Percentiles rank a stretch among this genome's conserved stretches.
Evolutionary conservation across 1,139 yeast species (phyloP).

Genomic region (Saccharomyces hybrid): DNA sequence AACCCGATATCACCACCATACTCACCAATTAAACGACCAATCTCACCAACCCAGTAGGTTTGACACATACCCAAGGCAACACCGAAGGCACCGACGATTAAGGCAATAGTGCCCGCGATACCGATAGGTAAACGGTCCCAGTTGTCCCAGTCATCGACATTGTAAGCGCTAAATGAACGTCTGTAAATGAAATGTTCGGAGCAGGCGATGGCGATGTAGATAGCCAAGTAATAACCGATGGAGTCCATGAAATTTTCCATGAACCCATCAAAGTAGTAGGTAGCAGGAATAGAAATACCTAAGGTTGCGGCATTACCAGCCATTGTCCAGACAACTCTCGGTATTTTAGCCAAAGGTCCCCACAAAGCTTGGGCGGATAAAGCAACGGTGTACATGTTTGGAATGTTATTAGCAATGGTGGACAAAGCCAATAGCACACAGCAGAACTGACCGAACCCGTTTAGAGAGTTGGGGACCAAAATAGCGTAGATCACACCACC

Average conservation of each 20-base stretch:
- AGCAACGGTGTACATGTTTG: conserved; percentile 88
- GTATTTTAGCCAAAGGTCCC: conserved; percentile 61
- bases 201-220: conserved; percentile 62
- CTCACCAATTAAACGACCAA: conserved; percentile 53
- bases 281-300: conserved; percentile 84
- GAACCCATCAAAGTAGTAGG: conserved; percentile 59
- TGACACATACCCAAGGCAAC: conserved; percentile 80
- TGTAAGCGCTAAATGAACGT: conserved; percentile 46
- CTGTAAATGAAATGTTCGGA: conserved; percentile 77
- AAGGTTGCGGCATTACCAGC: conserved; percentile 65
- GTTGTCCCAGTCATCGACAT: conserved; percentile 53
- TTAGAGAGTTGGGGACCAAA: conserved; percentile 69
- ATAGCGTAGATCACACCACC: conserved; percentile 80
- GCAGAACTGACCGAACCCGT: conserved; percentile 83
- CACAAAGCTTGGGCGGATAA: conserved; percentile 77
- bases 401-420: conserved; percentile 81
- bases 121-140: conserved; percentile 60
- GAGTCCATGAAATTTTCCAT: conserved; percentile 82
- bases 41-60: conserved; percentile 68
- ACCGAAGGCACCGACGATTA: conserved; percentile 79
- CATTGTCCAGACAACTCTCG: conserved; percentile 75
- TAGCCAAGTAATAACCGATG: conserved; percentile 84
- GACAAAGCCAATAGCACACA: conserved; percentile 75
- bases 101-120: conserved; percentile 64
- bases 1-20: conserved; percentile 83